These are phyloP conservation scores for Alternaria arborescens DNA, from an alignment of 2,329 filamentous ascomycete genomes.

Conservation along the genomic window DNA sequence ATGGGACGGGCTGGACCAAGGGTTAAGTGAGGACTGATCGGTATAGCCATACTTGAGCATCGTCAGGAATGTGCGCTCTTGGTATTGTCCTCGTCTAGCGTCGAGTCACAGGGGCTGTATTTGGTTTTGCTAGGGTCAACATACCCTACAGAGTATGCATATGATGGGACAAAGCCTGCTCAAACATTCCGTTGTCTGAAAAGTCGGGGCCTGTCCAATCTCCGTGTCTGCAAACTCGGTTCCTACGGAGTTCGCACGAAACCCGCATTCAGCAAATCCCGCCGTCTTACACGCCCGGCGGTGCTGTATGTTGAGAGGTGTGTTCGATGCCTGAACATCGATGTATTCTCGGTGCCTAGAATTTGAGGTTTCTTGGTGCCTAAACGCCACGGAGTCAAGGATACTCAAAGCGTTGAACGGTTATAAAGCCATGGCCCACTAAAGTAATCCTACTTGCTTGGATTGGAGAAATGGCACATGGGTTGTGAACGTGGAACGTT, in stretches of 20 bases:
- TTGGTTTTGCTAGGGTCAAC: background rate
- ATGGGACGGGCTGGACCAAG: background rate
- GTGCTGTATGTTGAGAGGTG: background rate
- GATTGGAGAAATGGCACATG: background rate
- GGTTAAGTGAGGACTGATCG: background rate
- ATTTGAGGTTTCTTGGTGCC: background rate
- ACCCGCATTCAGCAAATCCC: background rate
- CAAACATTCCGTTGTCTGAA: background rate
- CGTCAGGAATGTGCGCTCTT: background rate
- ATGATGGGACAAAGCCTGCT: background rate
- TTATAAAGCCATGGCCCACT: background rate
- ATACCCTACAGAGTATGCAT: background rate
- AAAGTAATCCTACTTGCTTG: background rate
- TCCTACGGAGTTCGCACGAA: background rate
- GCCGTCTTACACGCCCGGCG: background rate
- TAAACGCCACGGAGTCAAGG: background rate
- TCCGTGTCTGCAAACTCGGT: background rate
- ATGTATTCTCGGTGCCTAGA: background rate
- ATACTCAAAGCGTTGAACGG: background rate
- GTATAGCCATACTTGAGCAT: background rate
- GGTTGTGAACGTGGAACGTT: background rate
- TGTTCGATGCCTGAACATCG: background rate
- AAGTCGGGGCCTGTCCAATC: background rate
- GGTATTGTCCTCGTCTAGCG: background rate
- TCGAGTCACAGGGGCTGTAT: background rate